Base-by-base conservation (phyloP, 768 basidiomycete species). In the Kwoniella shandongensis region DNA sequence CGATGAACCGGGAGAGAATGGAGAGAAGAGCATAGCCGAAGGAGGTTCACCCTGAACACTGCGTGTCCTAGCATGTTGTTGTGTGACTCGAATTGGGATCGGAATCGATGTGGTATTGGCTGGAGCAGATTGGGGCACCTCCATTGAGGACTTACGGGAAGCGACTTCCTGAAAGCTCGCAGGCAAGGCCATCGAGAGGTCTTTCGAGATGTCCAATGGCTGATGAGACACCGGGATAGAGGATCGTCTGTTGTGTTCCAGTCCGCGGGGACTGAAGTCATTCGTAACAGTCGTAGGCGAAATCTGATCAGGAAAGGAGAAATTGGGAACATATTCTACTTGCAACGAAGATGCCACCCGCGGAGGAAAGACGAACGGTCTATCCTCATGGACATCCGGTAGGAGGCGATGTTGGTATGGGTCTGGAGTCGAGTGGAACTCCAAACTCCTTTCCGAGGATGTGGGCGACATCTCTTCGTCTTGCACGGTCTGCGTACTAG, bases 31-130 rank as follows among this genome's bases (percentile, higher is more conserved):
- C 32, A 60, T 64, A 7, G 70, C 67, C 4, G 65, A 64, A 10
- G 69, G 66, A 5, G 66, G 66, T 45, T 71, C 69, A 20, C 59
- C 66, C 45, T 71, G 69, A 22, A 67, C 69, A 17, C 61, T 63
- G 27, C 69, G 47, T 6, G 69, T 71, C 7, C 69, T 32, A 11
- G 59, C 18, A 41, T 67, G 70, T 12, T 55, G 54, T 44, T 72
- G 70, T 2, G 46, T 59, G 23, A 69, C 53, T 27, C 52, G 56
- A 25, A 57, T 40, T 11, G 50, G 47, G 17, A 53, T 15, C 11
- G 52, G 57, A 44, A 61, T 64, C n/a, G 45, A 54, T 3, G 42
- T 35, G 8, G 61, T 49, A 10, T 57, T 30, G 11, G 62, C 39
- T 10, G 63, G 60, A 29, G 64, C 61, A 5, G 57, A 47, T 32